phyloP scores from a whole-genome alignment of 1,284 basidiomycete genomes.

The Pholiota adiposa region DNA sequence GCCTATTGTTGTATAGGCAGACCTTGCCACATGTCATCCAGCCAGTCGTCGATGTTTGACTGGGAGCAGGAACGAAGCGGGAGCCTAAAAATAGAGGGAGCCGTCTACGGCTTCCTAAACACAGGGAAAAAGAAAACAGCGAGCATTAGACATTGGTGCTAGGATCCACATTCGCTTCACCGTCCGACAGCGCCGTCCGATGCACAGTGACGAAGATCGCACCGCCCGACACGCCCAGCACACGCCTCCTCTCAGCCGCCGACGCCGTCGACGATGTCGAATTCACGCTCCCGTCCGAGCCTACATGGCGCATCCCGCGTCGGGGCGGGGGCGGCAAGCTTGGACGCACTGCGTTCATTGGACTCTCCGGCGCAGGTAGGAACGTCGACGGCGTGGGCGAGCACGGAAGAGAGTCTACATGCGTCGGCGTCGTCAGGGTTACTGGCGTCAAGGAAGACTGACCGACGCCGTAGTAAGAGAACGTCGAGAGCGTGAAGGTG shows the following conservation, averaged over 20 bases:
- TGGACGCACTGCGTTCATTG: not conserved
- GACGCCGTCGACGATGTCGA: not conserved
- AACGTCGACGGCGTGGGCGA: conserved; percentile 2
- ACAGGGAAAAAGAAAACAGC: too few relatives aligned
- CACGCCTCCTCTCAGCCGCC: not conserved
- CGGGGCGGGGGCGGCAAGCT: conserved; percentile 15
- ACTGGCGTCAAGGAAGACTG: too few relatives aligned
- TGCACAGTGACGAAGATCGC: conserved; percentile 11
- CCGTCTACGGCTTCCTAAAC: too few relatives aligned
- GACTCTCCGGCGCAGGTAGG: not conserved
- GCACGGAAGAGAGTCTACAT: not conserved
- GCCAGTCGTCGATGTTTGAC: too few relatives aligned
- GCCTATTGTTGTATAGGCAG: too few relatives aligned
- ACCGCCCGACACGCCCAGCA: conserved; percentile 12
- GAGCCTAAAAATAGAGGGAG: too few relatives aligned
- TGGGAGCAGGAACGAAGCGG: too few relatives aligned
- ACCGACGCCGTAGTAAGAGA: conserved; percentile 20
- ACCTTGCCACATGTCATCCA: too few relatives aligned
- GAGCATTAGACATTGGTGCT: too few relatives aligned
- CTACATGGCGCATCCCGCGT: conserved; percentile 6
- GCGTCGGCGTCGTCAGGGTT: conserved; percentile 4
- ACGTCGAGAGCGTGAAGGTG: conserved; percentile 15
- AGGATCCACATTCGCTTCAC: too few relatives aligned
- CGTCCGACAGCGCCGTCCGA: not conserved
- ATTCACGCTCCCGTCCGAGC: conserved; percentile 4